Percentiles rank a stretch among this genome's conserved stretches.
Evolutionary conservation across 495 filamentous ascomycete genomes (phyloP).

Genomic region (Penicillium samsonianum): DNA sequence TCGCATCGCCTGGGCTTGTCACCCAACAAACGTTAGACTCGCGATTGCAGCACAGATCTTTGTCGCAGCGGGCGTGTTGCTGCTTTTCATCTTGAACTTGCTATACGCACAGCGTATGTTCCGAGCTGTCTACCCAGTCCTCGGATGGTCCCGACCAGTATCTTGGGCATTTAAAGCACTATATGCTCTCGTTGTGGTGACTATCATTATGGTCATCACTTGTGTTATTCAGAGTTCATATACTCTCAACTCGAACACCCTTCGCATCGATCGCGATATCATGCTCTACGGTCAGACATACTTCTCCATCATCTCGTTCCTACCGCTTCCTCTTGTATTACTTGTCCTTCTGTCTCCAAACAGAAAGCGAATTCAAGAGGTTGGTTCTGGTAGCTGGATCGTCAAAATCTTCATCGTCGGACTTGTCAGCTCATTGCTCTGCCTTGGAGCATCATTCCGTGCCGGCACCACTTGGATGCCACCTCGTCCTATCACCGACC

Average conservation of each 20-base stretch:
- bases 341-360: constrained; percentile 55
- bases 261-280: constrained; percentile 57
- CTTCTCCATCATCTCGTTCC: constrained; percentile 68
- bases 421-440: constrained; percentile 54
- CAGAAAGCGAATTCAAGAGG: constrained; percentile 57
- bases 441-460: constrained; percentile 71
- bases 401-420: constrained; percentile 67
- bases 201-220: constrained; percentile 70
- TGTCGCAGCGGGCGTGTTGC: constrained; percentile 70
- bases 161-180: constrained; percentile 54
- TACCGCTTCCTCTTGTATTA: constrained; percentile 67
- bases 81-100: constrained; percentile 82
- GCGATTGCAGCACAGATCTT: constrained; percentile 75
- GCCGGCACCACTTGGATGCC: constrained; percentile 57
- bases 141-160: constrained; percentile 64
- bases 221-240: constrained; percentile 65
- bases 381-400: constrained; percentile 67
- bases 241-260: constrained; percentile 55
- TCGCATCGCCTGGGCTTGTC: constrained; percentile 55
- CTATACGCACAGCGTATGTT: constrained; percentile 77
- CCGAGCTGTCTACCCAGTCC: constrained; percentile 66
- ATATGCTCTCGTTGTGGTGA: constrained; percentile 60
- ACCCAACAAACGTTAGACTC: constrained; percentile 49
- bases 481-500: constrained; percentile 50
- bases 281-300: constrained; percentile 68